Base-by-base conservation (phyloP, 192 early-diverging fungal genomes). In the Coemansia sp. region DNA sequence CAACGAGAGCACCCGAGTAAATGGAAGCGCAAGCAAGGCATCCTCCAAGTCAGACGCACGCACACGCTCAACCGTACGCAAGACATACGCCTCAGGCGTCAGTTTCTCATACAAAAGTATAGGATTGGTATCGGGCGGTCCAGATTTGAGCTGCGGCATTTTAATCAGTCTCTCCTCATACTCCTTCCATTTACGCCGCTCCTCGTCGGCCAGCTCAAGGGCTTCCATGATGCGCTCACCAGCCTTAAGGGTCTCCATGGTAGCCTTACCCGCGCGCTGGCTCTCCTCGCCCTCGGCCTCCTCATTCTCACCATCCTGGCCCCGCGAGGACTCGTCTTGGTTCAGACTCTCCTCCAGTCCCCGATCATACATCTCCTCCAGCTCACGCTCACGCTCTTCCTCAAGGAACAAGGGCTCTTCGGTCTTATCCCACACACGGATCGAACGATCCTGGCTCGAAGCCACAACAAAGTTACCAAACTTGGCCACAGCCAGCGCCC, bases 341-440 rank as follows among this genome's bases (percentile, higher is more conserved):
- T 87, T 87, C 58, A 82, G 72, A 39, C 81, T 79, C 41, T 85
- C 80, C 25, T 85, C 78, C 41, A 90, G 64, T 5, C 83, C 86
- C 9, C 81, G 70, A 50, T 99, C 93, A 33, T 91, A 90, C 53
- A 93, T 37, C 59, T 94, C 87, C 52, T 99, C 96, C 39, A 95
- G 63, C 64, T 95, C 91, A 41, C 87, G 84, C 67, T 99, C 94
- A 27, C 91, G 83, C 67, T 99, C 96, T 80, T 99, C 96, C 62
- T 95, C 91, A 37, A 96, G 76, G 51, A 91, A 91, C 44, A 99
- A 84, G 47, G 85, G 92, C 58, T 97, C 96, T 32, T 99, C 96
- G 7, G 96, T 93, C 67, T 87, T 87, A 56, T 92, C 91, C 97
- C 95, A 97, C 19, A 97, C 74, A 49, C 95, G 85, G 57, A 99